phyloP scores from a whole-genome alignment of 768 basidiomycete species.

The Leccinum broughii region DNA sequence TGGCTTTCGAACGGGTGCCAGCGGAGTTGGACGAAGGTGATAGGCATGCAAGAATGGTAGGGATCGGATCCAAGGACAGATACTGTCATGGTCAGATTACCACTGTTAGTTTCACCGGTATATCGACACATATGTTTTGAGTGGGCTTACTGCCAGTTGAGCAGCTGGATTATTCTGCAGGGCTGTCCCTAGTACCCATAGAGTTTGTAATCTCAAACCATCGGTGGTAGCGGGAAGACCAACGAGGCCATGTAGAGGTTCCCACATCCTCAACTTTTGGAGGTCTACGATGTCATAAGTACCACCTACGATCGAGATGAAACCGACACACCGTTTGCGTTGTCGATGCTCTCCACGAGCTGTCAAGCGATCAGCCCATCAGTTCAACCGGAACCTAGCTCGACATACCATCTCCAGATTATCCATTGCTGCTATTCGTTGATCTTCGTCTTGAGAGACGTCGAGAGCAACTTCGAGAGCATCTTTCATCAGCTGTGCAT shows the following conservation, averaged over 20 bases:
- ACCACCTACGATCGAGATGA: neutral
- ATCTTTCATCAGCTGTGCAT: constrained; percentile 83
- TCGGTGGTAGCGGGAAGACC: constrained; percentile 53
- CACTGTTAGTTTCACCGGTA: constrained; percentile 5
- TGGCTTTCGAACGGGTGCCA: constrained; percentile 70
- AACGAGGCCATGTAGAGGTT: constrained; percentile 66
- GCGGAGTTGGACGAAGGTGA: constrained; percentile 51
- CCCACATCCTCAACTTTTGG: constrained; percentile 75
- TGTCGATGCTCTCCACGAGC: constrained; percentile 88
- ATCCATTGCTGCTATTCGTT: constrained; percentile 71
- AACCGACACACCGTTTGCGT: constrained; percentile 64
- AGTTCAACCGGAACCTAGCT: neutral
- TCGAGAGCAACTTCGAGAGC: constrained; percentile 67
- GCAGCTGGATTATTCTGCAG: constrained; percentile 88
- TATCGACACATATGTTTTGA: neutral
- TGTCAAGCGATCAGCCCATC: constrained; percentile 28
- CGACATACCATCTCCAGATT: constrained; percentile 80
- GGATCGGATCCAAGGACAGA: constrained; percentile 63
- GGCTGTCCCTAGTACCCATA: constrained; percentile 91
- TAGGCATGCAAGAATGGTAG: constrained; percentile 62
- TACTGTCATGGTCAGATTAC: constrained; percentile 42
- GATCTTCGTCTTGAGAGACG: constrained; percentile 49
- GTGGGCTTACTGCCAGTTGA: constrained; percentile 62
- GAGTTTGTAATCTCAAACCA: constrained; percentile 61
- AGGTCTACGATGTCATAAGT: constrained; percentile 52